Conservation (phyloP, 257 asterid species). For the Gentiana dahurica region DNA sequence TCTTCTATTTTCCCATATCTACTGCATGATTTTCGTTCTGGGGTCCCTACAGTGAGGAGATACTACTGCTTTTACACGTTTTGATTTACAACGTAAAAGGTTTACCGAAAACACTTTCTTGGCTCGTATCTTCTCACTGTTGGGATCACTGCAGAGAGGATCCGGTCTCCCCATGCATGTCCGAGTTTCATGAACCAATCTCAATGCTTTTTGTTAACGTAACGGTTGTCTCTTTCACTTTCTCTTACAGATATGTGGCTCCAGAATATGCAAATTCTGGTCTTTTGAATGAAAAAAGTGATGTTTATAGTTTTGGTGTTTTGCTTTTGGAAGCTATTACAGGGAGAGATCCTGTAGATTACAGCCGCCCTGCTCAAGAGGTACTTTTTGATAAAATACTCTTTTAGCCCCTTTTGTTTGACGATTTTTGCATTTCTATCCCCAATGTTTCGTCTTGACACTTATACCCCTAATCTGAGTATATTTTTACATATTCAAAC, state of each 20-base stretch:
- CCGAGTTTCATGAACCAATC: too few species aligned
- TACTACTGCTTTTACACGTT: too few species aligned
- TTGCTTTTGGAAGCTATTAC: slow-evolving; percentile 82
- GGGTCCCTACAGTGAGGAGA: too few species aligned
- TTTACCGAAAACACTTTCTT: slow-evolving; percentile 7
- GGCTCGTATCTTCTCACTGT: background rate
- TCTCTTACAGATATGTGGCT: slow-evolving; percentile 72
- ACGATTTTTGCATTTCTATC: too few species aligned
- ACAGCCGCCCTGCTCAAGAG: slow-evolving; percentile 90
- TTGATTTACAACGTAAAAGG: too few species aligned
- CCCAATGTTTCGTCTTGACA: too few species aligned
- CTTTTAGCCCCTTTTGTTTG: too few species aligned
- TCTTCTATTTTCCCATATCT: slow-evolving; percentile 2
- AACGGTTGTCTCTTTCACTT: background rate
- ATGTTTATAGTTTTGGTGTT: slow-evolving; percentile 90
- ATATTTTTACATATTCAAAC: too few species aligned
- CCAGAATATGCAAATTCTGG: slow-evolving; percentile 97
- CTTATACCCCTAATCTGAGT: too few species aligned
- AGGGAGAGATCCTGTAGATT: slow-evolving; percentile 97
- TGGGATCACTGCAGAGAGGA: background rate
- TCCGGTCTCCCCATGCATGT: too few species aligned
- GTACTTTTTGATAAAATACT: slow-evolving; percentile 20
- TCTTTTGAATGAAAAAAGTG: slow-evolving; percentile 88
- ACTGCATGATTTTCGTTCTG: background rate
- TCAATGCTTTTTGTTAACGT: too few species aligned